Percentiles rank a stretch among this genome's conserved stretches.
Conservation (phyloP, 495 filamentous ascomycete species). For the Penicillium pancosmium region DNA sequence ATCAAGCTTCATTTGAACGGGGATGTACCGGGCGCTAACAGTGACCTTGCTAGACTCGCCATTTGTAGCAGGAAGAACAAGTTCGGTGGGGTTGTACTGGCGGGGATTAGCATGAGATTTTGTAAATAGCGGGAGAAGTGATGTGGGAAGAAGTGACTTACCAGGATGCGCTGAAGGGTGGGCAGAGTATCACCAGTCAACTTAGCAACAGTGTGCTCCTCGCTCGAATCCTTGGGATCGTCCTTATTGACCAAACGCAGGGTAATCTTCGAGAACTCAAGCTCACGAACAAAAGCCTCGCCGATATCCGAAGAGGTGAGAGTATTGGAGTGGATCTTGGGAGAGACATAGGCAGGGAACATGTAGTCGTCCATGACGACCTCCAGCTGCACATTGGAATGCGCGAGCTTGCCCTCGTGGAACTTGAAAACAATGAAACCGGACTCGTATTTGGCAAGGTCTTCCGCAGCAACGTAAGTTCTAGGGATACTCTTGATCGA, state of each 20-base stretch:
- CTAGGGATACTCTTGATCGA: constrained; percentile 66
- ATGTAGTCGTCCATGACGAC: constrained; percentile 93
- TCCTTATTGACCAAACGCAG: constrained; percentile 76
- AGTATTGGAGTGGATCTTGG: constrained; percentile 65
- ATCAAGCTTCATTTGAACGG: constrained; percentile 89
- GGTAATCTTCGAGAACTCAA: constrained; percentile 92
- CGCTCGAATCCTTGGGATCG: constrained; percentile 72
- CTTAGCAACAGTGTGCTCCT: constrained; percentile 75
- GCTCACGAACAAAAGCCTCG: constrained; percentile 93
- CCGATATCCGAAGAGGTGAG: constrained; percentile 85
- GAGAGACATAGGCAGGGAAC: constrained; percentile 85
- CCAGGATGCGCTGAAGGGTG: constrained; percentile 79
- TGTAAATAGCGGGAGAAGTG: neutral
- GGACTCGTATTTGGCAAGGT: constrained; percentile 82
- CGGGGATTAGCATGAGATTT: constrained; percentile 17
- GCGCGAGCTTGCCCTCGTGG: constrained; percentile 80
- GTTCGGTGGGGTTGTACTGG: constrained; percentile 83
- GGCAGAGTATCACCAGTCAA: constrained; percentile 83
- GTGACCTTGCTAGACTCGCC: constrained; percentile 80
- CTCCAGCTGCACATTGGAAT: constrained; percentile 77
- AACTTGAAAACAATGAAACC: constrained; percentile 94
- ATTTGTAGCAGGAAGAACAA: constrained; percentile 73
- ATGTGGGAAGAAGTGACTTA: neutral
- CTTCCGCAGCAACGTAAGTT: constrained; percentile 73
- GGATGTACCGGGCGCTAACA: constrained; percentile 91